Evolutionary conservation across 1,139 yeast species (phyloP).

Genomic region (Scheffersomyces segobiensis): DNA sequence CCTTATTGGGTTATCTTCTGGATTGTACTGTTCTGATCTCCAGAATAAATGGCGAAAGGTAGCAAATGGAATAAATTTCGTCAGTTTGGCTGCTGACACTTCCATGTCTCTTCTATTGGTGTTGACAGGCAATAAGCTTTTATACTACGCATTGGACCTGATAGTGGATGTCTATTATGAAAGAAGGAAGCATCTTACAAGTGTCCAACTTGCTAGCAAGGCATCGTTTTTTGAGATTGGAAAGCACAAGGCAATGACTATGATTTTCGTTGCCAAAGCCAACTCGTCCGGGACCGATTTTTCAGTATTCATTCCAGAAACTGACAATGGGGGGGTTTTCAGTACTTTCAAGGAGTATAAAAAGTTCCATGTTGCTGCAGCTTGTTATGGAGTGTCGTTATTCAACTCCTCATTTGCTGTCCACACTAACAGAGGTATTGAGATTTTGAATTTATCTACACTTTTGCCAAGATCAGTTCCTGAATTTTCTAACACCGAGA

Average conservation of each 20-base stretch:
- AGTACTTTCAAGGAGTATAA: constrained; percentile 51
- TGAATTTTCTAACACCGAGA: constrained; percentile 33
- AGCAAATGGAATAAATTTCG: constrained; percentile 52
- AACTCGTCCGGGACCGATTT: constrained; percentile 50
- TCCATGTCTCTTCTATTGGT: constrained; percentile 59
- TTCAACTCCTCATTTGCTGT: constrained; percentile 66
- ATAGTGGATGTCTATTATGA: constrained; percentile 41
- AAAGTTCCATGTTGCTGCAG: constrained; percentile 51
- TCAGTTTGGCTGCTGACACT: constrained; percentile 63
- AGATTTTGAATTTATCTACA: constrained; percentile 63
- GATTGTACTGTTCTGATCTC: constrained; percentile 51
- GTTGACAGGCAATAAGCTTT: constrained; percentile 58
- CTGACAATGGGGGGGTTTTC: constrained; percentile 51
- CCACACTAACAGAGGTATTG: constrained; percentile 69
- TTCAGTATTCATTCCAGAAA: constrained; percentile 51
- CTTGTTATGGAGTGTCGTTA: constrained; percentile 55
- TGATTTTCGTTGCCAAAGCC: constrained; percentile 57
- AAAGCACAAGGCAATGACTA: constrained; percentile 55
- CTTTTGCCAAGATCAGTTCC: constrained; percentile 59
- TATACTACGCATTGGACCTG: constrained; percentile 59
- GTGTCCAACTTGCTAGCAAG: constrained; percentile 39
- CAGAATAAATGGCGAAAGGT: constrained; percentile 63
- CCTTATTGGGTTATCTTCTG: constrained; percentile 36
- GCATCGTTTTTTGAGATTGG: constrained; percentile 61
- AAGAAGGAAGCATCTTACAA: constrained; percentile 27